A percentile compares a stretch with the other conserved stretches of the same genome.
phyloP scores from a whole-genome alignment of 192 early-diverging fungal genomes.

The Umbelopsis ramanniana region DNA sequence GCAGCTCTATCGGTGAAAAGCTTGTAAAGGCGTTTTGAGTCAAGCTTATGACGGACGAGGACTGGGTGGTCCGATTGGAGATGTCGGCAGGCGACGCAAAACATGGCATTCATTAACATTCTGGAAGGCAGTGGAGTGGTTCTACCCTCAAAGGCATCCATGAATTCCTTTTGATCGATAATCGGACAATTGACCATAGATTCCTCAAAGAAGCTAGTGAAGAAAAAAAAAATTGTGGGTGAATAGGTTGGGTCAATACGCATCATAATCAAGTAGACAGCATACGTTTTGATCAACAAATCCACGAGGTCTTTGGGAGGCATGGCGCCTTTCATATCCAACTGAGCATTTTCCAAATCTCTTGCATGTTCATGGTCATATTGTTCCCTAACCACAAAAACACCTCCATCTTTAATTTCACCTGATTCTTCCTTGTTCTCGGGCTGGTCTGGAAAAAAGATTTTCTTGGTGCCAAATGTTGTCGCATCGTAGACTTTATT shows the following conservation, averaged over 20 bases:
- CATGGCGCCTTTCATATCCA: conserved; percentile 22
- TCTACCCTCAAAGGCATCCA: conserved; percentile 9
- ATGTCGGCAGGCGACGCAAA: conserved; percentile 21
- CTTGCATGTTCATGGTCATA: conserved; percentile 14
- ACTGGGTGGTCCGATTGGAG: conserved; percentile 21
- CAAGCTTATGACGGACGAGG: conserved; percentile 10
- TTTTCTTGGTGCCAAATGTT: conserved; percentile 18
- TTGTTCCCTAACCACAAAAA: conserved; percentile 6
- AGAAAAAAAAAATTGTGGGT: background rate
- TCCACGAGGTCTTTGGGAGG: conserved; percentile 30
- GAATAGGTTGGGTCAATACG: background rate
- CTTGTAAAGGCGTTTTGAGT: conserved; percentile 9
- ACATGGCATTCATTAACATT: conserved; percentile 23
- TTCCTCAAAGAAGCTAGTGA: conserved; percentile 30
- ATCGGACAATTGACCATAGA: conserved; percentile 28
- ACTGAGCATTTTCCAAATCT: conserved; percentile 4
- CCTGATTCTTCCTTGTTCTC: conserved; percentile 26
- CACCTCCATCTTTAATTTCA: conserved; percentile 2
- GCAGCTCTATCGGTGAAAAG: conserved; percentile 13
- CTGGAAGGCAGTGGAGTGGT: background rate
- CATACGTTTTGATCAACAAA: conserved; percentile 34
- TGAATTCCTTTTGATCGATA: conserved; percentile 29
- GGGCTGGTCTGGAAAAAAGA: conserved; percentile 9
- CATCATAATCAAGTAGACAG: background rate
- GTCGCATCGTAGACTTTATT: background rate